phyloP scores from a whole-genome alignment of 495 filamentous ascomycete species.

The Xylaria castorea region DNA sequence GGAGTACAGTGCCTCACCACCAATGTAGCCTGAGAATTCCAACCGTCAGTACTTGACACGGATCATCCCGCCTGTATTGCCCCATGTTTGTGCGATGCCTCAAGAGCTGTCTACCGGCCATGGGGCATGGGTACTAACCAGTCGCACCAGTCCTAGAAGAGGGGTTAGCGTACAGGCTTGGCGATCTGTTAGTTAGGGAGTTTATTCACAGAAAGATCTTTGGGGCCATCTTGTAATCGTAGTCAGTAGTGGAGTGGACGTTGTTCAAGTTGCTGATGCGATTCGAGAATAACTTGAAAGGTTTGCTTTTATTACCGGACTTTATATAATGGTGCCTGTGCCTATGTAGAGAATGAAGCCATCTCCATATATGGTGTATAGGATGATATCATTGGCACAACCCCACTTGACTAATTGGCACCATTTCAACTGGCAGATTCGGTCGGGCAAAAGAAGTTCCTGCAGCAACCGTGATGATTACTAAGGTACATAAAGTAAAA shows the following conservation, averaged over 20 bases:
- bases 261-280: background rate
- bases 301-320: background rate
- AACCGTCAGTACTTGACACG: slow-evolving; percentile 8
- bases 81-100: background rate
- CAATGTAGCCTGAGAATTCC: slow-evolving; percentile 67
- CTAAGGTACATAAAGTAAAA: background rate
- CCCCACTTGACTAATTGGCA: slow-evolving; percentile 13
- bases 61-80: background rate
- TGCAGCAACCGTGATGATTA: background rate
- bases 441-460: background rate
- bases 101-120: background rate
- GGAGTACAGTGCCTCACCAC: slow-evolving; percentile 70
- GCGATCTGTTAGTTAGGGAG: background rate
- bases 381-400: slow-evolving; percentile 13
- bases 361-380: background rate
- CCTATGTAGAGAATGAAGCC: background rate
- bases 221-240: slow-evolving; percentile 35
- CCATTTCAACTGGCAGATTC: background rate
- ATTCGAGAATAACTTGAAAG: background rate
- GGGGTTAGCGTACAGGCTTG: slow-evolving; percentile 47
- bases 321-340: slow-evolving; percentile 4
- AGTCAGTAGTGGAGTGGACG: background rate
- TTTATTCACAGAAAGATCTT: slow-evolving; percentile 49
- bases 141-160: slow-evolving; percentile 46
- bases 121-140: slow-evolving; percentile 34